Conservation (phyloP, 2,329 filamentous ascomycete genomes). For the Colletotrichum euphorbiae region DNA sequence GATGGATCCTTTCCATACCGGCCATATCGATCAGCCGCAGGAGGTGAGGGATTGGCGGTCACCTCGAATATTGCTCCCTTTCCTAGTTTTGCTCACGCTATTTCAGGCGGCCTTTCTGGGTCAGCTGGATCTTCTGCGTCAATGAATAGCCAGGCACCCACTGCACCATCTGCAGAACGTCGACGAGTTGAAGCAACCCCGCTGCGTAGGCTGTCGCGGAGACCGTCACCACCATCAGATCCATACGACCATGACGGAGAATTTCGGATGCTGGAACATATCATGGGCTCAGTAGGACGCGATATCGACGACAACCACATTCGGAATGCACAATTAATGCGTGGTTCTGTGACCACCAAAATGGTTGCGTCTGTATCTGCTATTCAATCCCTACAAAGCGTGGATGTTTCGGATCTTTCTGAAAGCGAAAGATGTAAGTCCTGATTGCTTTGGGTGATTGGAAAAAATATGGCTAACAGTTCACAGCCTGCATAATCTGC, state of each 20-base stretch:
- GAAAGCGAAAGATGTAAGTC: conserved; percentile 62
- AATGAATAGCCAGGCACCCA: background rate
- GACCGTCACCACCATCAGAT: conserved; percentile 29
- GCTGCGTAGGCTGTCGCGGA: conserved; percentile 24
- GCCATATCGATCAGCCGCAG: conserved; percentile 1
- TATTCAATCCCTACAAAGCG: conserved; percentile 58
- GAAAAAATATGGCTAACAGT: conserved; percentile 14
- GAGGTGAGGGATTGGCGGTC: conserved; percentile 7
- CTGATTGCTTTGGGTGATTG: background rate
- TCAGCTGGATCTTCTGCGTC: conserved; percentile 3
- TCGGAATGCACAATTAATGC: conserved; percentile 58
- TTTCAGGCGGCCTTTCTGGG: conserved; percentile 1
- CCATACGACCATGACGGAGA: conserved; percentile 24
- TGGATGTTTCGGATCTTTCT: conserved; percentile 58
- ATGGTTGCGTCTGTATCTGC: conserved; percentile 61
- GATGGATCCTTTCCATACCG: conserved; percentile 15
- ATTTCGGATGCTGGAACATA: conserved; percentile 37
- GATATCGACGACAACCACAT: conserved; percentile 49
- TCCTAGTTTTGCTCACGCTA: background rate
- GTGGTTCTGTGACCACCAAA: conserved; percentile 57
- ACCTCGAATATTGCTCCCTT: background rate
- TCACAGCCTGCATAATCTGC: conserved; percentile 70
- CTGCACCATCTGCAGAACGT: conserved; percentile 8
- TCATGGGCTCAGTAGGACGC: conserved; percentile 3
- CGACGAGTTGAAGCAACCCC: conserved; percentile 8